Percentiles rank a stretch among this genome's conserved stretches.
Evolutionary conservation across 2,329 filamentous ascomycete species (phyloP).

Genomic region (Trichoderma cornu-damae): DNA sequence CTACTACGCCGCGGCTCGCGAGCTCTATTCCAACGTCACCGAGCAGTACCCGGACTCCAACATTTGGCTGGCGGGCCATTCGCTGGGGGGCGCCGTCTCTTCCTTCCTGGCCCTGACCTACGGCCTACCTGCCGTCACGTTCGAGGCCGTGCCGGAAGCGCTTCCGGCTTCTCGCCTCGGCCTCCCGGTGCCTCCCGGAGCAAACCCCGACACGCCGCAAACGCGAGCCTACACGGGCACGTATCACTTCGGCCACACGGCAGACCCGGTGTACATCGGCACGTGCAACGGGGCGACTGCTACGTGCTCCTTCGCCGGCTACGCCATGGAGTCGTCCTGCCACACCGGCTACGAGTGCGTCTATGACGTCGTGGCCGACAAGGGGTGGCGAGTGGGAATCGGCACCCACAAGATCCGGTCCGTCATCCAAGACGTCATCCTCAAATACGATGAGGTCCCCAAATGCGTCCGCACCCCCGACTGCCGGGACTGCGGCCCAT

Average conservation of each 20-base stretch:
- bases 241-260: slow-evolving; percentile 91
- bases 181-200: slow-evolving; percentile 75
- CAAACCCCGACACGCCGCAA: slow-evolving; percentile 66
- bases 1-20: slow-evolving; percentile 84
- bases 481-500: slow-evolving; percentile 84
- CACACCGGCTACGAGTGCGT: slow-evolving; percentile 83
- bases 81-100: slow-evolving; percentile 81
- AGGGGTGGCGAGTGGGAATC: slow-evolving; percentile 87
- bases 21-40: slow-evolving; percentile 89
- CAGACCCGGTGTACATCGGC: slow-evolving; percentile 91
- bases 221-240: slow-evolving; percentile 67
- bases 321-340: slow-evolving; percentile 89
- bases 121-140: slow-evolving; percentile 83
- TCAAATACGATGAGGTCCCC: slow-evolving; percentile 75
- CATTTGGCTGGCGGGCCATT: slow-evolving; percentile 89
- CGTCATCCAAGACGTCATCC: slow-evolving; percentile 82
- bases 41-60: slow-evolving; percentile 78
- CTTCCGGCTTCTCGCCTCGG: slow-evolving; percentile 79
- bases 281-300: slow-evolving; percentile 88
- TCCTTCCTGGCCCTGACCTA: slow-evolving; percentile 89
- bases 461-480: slow-evolving; percentile 69
- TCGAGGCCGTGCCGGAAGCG: slow-evolving; percentile 88
- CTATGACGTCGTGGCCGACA: slow-evolving; percentile 87
- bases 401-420: slow-evolving; percentile 85
- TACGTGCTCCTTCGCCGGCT: slow-evolving; percentile 84